Evolutionary conservation across 176 grass and related monocot genomes (phyloP).

Genomic region (Rhynchospora pubera): DNA sequence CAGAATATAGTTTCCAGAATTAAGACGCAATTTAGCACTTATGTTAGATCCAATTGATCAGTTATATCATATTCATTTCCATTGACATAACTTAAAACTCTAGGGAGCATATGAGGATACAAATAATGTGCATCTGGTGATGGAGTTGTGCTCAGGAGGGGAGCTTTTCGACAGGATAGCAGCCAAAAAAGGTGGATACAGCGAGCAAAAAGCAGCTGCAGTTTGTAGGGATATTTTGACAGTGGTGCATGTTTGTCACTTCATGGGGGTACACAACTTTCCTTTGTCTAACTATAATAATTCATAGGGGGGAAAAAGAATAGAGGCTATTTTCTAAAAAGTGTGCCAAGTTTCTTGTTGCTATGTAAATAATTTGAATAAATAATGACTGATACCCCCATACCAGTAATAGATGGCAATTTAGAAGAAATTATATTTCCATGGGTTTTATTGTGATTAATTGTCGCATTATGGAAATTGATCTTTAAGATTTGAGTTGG

Average conservation of each 20-base stretch:
- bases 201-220: conserved; percentile 56
- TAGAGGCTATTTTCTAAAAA: too few species aligned
- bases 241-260: conserved; percentile 79
- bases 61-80: background rate
- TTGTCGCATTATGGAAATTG: background rate
- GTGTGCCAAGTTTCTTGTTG: too few species aligned
- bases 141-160: conserved; percentile 87
- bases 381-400: too few species aligned
- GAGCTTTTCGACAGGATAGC: conserved; percentile 92
- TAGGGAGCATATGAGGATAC: conserved; percentile 69
- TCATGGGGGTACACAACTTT: conserved; percentile 62
- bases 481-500: background rate
- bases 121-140: conserved; percentile 59
- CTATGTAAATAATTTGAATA: too few species aligned
- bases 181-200: conserved; percentile 45
- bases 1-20: background rate
- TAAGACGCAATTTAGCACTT: background rate
- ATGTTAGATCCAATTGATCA: background rate
- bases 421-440: background rate
- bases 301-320: background rate
- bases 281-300: background rate
- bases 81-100: conserved; percentile 1
- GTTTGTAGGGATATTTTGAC: conserved; percentile 54
- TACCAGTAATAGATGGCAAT: background rate
- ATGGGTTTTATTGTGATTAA: background rate